Evolutionary conservation across 495 filamentous ascomycete species (phyloP).

Genomic region (Cenococcum geophilum): DNA sequence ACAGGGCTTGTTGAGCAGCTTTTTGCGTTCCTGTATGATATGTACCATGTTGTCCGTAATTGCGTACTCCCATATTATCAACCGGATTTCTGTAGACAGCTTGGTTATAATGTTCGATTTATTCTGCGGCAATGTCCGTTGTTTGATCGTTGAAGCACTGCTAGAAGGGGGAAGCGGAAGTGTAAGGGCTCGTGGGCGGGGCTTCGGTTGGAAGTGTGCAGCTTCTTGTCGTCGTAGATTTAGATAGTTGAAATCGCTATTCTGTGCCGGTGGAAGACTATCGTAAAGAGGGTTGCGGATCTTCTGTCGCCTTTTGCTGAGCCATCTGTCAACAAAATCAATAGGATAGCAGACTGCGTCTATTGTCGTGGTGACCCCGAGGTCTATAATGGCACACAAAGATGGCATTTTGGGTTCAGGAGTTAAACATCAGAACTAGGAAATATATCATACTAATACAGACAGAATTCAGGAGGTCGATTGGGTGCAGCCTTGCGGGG

Average conservation of each 20-base stretch:
- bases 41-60: not conserved
- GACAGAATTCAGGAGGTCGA: no score
- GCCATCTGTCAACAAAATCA: no score
- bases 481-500: no score
- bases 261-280: no score
- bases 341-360: no score
- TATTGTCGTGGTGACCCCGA: no score
- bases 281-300: no score
- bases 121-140: not conserved
- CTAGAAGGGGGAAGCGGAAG: not conserved
- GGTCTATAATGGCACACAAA: no score
- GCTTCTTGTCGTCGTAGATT: not conserved
- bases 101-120: not conserved
- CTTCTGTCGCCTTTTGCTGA: no score
- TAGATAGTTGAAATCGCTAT: not conserved
- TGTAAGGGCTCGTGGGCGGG: not conserved
- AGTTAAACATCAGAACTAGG: no score
- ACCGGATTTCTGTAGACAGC: not conserved
- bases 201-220: not conserved
- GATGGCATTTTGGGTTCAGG: no score
- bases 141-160: not conserved
- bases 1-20: not conserved
- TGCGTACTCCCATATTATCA: conserved; percentile 4
- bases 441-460: no score
- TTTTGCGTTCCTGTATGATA: not conserved